A percentile compares a stretch with the other conserved stretches of the same genome.
Evolutionary conservation across 371 early-diverging fungal species (phyloP).

Genomic region (Mucor mucedo): DNA sequence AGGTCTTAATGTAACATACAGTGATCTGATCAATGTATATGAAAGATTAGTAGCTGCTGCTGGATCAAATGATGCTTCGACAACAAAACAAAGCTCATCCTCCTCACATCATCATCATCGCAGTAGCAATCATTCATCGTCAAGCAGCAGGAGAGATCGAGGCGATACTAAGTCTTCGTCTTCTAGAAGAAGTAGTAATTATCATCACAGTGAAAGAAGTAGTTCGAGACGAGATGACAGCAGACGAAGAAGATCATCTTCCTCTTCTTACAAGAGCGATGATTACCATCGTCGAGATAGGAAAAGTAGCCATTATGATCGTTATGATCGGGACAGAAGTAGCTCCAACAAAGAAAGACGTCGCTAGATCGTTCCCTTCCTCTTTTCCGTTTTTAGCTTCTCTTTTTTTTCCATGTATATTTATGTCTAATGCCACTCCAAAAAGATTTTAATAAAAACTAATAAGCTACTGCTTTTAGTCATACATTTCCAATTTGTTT

Average conservation of each 20-base stretch:
- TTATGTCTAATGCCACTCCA: background rate
- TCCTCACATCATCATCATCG: background rate
- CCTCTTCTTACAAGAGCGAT: constrained; percentile 14
- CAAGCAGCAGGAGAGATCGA: constrained; percentile 2
- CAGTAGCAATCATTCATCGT: background rate
- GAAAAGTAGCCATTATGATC: constrained; percentile 9
- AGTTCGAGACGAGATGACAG: background rate
- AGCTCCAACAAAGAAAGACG: constrained; percentile 7
- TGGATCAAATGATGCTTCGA: background rate
- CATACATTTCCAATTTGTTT: too few relatives aligned
- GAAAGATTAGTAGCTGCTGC: constrained; percentile 41
- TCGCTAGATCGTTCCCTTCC: background rate
- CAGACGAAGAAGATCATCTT: constrained; percentile 13
- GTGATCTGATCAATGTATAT: constrained; percentile 61
- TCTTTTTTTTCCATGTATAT: background rate
- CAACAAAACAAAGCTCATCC: background rate
- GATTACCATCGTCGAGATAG: constrained; percentile 17
- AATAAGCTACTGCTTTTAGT: too few relatives aligned
- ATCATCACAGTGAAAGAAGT: background rate
- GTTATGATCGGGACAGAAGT: background rate
- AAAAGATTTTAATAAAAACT: too few relatives aligned
- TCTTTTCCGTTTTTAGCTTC: background rate
- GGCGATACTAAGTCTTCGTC: background rate
- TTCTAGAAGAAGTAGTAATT: constrained; percentile 9
- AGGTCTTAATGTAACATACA: constrained; percentile 48